These are phyloP conservation scores for Didymella glomerata DNA, from an alignment of 2,329 filamentous ascomycete genomes.

Conservation along the genomic window DNA sequence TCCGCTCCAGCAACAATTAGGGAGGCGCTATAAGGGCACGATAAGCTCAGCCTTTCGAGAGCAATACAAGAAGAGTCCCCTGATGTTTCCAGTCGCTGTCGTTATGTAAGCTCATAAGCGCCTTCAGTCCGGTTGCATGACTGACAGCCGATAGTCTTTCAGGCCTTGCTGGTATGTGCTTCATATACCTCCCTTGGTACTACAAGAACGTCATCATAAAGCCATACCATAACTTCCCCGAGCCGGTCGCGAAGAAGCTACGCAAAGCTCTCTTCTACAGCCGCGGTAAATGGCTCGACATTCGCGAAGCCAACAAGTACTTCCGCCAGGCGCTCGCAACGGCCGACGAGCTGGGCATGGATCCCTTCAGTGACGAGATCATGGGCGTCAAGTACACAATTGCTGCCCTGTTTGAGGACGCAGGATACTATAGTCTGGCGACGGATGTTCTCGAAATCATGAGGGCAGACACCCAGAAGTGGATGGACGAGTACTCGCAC, in stretches of 20 bases:
- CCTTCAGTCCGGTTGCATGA: neutral
- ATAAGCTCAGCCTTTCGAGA: slow-evolving; percentile 40
- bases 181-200: slow-evolving; percentile 57
- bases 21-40: slow-evolving; percentile 41
- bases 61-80: slow-evolving; percentile 51
- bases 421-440: slow-evolving; percentile 73
- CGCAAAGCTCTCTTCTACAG: slow-evolving; percentile 90
- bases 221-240: slow-evolving; percentile 67
- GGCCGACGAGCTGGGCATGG: slow-evolving; percentile 77
- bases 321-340: slow-evolving; percentile 81
- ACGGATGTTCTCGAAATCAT: slow-evolving; percentile 82
- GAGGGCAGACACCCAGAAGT: slow-evolving; percentile 69
- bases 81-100: slow-evolving; percentile 50
- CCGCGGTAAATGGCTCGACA: slow-evolving; percentile 68
- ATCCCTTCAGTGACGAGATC: slow-evolving; percentile 90
- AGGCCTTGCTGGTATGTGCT: slow-evolving; percentile 47
- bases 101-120: slow-evolving; percentile 29
- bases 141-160: slow-evolving; percentile 46
- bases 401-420: slow-evolving; percentile 79
- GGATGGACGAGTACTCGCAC: slow-evolving; percentile 57
- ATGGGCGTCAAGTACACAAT: slow-evolving; percentile 88
- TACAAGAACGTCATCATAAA: slow-evolving; percentile 58
- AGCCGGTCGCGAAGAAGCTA: slow-evolving; percentile 77
- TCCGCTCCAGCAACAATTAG: slow-evolving; percentile 37
- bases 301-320: slow-evolving; percentile 79